A percentile compares a stretch with the other conserved stretches of the same genome.
Evolutionary conservation across 495 filamentous ascomycete species (phyloP).

Genomic region (Podospora anserina): DNA sequence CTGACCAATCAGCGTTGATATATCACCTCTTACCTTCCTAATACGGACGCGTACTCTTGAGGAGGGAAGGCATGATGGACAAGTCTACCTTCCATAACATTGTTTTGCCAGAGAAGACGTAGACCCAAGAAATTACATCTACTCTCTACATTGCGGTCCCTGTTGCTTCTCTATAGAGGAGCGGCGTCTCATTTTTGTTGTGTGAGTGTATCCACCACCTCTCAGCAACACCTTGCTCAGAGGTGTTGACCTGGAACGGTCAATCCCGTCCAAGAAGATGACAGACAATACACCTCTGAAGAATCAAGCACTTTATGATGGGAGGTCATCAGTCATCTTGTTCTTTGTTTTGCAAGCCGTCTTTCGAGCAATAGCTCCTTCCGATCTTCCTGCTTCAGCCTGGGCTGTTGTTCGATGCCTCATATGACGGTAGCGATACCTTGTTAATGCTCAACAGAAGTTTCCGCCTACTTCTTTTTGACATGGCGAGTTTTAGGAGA

Average conservation of each 20-base stretch:
- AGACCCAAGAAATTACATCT: background rate
- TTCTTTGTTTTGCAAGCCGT: background rate
- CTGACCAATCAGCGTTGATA: slow-evolving; percentile 15
- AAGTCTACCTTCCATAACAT: no score
- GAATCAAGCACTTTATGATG: background rate
- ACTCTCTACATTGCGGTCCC: background rate
- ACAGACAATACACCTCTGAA: no score
- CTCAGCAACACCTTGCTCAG: background rate
- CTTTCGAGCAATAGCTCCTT: background rate
- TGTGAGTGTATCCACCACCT: background rate
- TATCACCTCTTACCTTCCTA: slow-evolving; percentile 17
- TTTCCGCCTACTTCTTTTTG: background rate
- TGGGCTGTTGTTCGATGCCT: no score
- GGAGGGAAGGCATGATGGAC: slow-evolving; percentile 5
- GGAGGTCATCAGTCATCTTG: background rate
- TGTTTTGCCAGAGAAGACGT: background rate
- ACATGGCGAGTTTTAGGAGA: background rate
- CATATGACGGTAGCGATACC: no score
- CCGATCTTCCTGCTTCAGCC: background rate
- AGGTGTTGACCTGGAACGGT: background rate
- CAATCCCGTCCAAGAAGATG: background rate
- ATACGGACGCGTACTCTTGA: slow-evolving; percentile 4
- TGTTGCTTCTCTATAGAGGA: background rate
- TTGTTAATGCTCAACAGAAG: background rate
- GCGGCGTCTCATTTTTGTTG: background rate